Percentiles rank a stretch among this genome's conserved stretches.
These are phyloP conservation scores for Colletotrichum falcatum DNA, from an alignment of 2,329 filamentous ascomycete species.

Conservation along the genomic window DNA sequence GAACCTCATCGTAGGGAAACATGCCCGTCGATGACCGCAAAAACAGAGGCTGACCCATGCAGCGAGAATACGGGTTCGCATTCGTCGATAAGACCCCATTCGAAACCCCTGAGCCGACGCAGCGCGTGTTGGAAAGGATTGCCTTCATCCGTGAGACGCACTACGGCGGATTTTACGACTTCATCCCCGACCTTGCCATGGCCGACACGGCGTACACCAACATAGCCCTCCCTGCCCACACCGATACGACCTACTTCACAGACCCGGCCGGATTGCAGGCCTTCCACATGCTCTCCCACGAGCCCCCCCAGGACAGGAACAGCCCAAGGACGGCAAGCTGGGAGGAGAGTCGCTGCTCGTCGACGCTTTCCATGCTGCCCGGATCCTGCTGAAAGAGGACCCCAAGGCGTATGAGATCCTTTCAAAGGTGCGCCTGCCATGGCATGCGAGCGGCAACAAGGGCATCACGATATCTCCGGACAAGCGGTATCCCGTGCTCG, in stretches of 20 bases:
- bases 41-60: conserved; percentile 21
- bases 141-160: conserved; percentile 91
- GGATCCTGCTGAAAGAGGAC: conserved; percentile 66
- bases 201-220: conserved; percentile 95
- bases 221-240: conserved; percentile 84
- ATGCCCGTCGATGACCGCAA: background rate
- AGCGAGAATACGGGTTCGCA: conserved; percentile 80
- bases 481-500: conserved; percentile 77
- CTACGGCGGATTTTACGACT: conserved; percentile 86
- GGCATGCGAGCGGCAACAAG: conserved; percentile 90
- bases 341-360: conserved; percentile 87
- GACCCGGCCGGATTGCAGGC: conserved; percentile 92
- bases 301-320: conserved; percentile 59
- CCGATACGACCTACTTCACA: conserved; percentile 95
- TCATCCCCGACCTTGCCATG: conserved; percentile 86
- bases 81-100: conserved; percentile 78
- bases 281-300: conserved; percentile 90
- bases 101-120: conserved; percentile 75
- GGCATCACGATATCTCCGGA: conserved; percentile 84
- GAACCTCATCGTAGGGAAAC: conserved; percentile 68
- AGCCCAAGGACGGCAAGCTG: conserved; percentile 42
- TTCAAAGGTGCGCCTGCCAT: conserved; percentile 69
- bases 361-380: conserved; percentile 84
- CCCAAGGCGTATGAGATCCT: conserved; percentile 69
- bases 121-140: conserved; percentile 82